phyloP scores from a whole-genome alignment of 305 asterid genomes.

The Fraxinus sp. region DNA sequence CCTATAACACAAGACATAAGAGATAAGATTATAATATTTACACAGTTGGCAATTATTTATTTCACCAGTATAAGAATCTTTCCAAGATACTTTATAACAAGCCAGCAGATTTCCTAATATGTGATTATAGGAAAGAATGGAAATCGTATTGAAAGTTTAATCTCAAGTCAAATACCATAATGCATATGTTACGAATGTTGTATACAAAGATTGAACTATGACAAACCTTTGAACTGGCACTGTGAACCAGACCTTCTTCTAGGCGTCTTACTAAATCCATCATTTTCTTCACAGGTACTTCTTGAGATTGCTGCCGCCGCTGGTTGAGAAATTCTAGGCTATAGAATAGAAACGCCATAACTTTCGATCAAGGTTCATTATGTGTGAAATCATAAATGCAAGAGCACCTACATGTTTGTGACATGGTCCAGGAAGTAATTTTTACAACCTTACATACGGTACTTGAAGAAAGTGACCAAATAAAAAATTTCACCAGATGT shows the following conservation, averaged over 20 bases:
- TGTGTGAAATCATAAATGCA: slow-evolving; percentile 12
- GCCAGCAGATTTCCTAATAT: neutral
- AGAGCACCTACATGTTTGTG: slow-evolving; percentile 3
- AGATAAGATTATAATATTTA: neutral
- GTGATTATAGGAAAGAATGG: slow-evolving; percentile 9
- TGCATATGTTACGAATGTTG: slow-evolving; percentile 6
- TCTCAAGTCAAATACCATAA: neutral
- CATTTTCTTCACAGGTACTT: slow-evolving; percentile 52
- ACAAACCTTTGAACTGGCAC: slow-evolving; percentile 70
- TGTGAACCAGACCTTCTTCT: slow-evolving; percentile 77
- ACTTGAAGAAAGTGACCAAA: neutral
- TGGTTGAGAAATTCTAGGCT: slow-evolving; percentile 67
- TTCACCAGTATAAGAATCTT: slow-evolving; percentile 14
- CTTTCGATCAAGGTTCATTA: slow-evolving; percentile 19
- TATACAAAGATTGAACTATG: slow-evolving; percentile 15
- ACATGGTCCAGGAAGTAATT: neutral
- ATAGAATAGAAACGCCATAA: slow-evolving; percentile 39
- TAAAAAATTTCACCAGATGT: neutral
- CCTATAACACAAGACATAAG: slow-evolving; percentile 47
- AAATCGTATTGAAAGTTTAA: neutral
- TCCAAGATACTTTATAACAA: slow-evolving; percentile 3
- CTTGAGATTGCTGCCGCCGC: slow-evolving; percentile 61
- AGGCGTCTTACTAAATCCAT: slow-evolving; percentile 75
- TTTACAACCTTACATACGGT: slow-evolving; percentile 11
- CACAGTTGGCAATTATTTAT: slow-evolving; percentile 8